A percentile compares a stretch with the other conserved stretches of the same genome.
These are phyloP conservation scores for Cucurbita argyrosperma DNA, from an alignment of 306 rosid genomes.

Conservation along the genomic window DNA sequence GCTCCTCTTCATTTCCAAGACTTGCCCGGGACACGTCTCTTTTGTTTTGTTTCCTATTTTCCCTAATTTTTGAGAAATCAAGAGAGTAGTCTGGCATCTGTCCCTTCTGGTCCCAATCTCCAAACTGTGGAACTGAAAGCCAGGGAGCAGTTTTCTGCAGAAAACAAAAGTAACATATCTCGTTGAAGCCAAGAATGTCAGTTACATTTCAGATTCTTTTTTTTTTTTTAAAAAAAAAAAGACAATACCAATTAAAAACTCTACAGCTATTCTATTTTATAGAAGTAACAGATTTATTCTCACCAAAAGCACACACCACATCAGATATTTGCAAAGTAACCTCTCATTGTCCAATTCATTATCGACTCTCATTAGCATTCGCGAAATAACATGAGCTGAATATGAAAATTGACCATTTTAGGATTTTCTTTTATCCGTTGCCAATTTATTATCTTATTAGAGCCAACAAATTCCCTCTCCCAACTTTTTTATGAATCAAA, in stretches of 20 bases:
- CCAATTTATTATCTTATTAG: no score
- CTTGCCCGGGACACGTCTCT: slow-evolving; percentile 74
- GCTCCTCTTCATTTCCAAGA: slow-evolving; percentile 91
- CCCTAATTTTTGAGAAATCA: slow-evolving; percentile 92
- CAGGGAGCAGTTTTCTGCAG: slow-evolving; percentile 56
- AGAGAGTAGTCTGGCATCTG: slow-evolving; percentile 78
- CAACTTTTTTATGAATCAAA: background rate
- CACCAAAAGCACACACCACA: background rate
- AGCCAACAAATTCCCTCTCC: background rate
- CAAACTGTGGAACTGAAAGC: slow-evolving; percentile 96
- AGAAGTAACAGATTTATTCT: no score
- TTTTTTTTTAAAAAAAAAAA: no score
- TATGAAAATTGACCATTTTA: background rate
- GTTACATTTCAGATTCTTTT: background rate
- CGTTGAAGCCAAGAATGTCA: background rate
- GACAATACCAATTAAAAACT: background rate
- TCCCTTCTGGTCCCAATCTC: slow-evolving; percentile 96
- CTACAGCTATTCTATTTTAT: background rate
- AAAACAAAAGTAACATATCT: background rate
- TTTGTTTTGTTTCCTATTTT: slow-evolving; percentile 91
- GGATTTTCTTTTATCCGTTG: no score
- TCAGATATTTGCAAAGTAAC: background rate
- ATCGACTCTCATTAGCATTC: background rate
- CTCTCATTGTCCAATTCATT: background rate
- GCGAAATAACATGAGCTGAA: background rate